phyloP scores from a whole-genome alignment of 1,284 basidiomycete genomes.

The Cryptococcus sp. region DNA sequence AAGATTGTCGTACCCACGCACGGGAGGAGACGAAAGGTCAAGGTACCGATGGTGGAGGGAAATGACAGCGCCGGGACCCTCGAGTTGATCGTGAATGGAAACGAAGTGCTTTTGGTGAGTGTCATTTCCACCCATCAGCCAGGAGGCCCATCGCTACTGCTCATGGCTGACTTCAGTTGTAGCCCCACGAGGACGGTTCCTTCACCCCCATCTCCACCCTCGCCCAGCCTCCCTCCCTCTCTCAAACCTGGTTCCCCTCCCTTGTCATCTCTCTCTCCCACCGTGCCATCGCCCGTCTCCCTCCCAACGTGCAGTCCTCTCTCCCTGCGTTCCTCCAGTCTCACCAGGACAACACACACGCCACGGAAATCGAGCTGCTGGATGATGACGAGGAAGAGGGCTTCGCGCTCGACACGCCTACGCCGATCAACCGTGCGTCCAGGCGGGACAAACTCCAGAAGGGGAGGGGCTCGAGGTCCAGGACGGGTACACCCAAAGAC shows the following conservation, averaged over 20 bases:
- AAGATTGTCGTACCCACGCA: slow-evolving; percentile 7
- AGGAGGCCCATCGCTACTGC: not conserved
- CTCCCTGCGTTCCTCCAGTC: slow-evolving; percentile 21
- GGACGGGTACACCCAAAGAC: slow-evolving; percentile 15
- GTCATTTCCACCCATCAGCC: not conserved
- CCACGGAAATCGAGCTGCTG: not conserved
- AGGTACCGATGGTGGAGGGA: slow-evolving; percentile 47
- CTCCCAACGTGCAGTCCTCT: slow-evolving; percentile 17
- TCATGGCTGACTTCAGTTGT: slow-evolving; percentile 9
- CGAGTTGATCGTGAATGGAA: slow-evolving; percentile 46
- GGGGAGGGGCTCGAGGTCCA: slow-evolving; percentile 5
- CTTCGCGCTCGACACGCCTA: slow-evolving; percentile 13
- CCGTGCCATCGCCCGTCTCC: slow-evolving; percentile 15
- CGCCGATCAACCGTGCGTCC: slow-evolving; percentile 3
- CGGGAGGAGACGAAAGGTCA: slow-evolving; percentile 41
- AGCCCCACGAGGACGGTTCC: slow-evolving; percentile 46
- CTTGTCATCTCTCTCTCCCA: slow-evolving; percentile 18
- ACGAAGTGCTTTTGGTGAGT: slow-evolving; percentile 47
- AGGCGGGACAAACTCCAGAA: not conserved
- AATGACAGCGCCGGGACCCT: slow-evolving; percentile 30
- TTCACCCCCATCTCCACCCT: slow-evolving; percentile 40
- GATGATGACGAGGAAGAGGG: slow-evolving; percentile 17
- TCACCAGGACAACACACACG: not conserved
- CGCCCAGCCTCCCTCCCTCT: slow-evolving; percentile 31
- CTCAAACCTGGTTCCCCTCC: slow-evolving; percentile 42